Evolutionary conservation across 179 eudicot species (phyloP), one percentile per base, ranked within the genome.

Genomic region (Corrigiola litoralis): DNA sequence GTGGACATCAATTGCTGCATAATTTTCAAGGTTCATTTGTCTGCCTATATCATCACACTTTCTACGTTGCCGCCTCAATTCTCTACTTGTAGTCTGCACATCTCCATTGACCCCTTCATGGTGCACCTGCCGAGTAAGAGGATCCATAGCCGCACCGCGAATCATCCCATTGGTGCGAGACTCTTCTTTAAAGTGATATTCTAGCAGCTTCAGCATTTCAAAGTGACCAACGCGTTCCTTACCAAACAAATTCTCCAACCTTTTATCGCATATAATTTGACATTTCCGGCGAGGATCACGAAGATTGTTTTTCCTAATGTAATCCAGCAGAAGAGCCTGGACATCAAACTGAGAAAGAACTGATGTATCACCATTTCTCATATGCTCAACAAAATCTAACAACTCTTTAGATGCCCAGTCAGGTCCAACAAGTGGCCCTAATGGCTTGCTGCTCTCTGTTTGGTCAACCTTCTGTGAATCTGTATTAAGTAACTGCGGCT

Each of bases 121-220:
- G 69, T 90, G 88, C 71, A 71, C 29, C 52, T 73, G 82, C 64
- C 79, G 78, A 56, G 64, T 62, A 47, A 76, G 75, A 64, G 83
- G 78, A 61, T 84, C 89, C 69, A 82, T 77, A 63, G 83, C 88
- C 75, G 85, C 87, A 58, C 90, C 92, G 55, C 86, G 90, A 74
- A 80, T 70, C 46, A 73, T 72, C 57, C 85, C 88, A 72, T 83
- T 92, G 71, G 71, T 79, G 58, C 81, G 89, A 67, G 83, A 73
- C 70, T 86, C 92, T 59, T 88, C 96, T 79, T 85, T 94, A 72
- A 88, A 94, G 50, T 94, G 99, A 79, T 90, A 88, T 54, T 91
- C 99, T 51, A 94, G 86, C 71, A 94, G 88, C 80, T 91, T 91
- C 45, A 94, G 80, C 99, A 94, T 94, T 78, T 94, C 99, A 81